Evolutionary conservation across 257 asterid species (phyloP), one percentile per base, ranked within the genome.

Genomic region (Leptodermis oblonga): DNA sequence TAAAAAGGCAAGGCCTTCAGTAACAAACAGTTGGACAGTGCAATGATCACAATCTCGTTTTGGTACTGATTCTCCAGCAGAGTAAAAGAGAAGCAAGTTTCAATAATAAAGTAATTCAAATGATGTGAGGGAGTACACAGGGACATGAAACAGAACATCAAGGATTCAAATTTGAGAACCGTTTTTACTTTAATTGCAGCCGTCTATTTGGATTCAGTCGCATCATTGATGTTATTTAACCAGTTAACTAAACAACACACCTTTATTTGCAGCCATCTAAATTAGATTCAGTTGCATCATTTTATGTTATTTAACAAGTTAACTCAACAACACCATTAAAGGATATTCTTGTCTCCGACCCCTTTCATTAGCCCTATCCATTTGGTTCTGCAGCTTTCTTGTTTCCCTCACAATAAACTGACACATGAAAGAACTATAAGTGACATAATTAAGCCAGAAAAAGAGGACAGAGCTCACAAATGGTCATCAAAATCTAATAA

Each of bases 271-370:
- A 60, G 20, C 9, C 46, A 62, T 62, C 67, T n/a, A n/a, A 59
- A 30, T 9, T 33, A 30, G 17, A 45, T 46, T 43, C 31, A 28
- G 25, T 43, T 26, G 28, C 58, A 17, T 48, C 17, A 26, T 41
- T 20, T 28, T 58, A 1, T 36, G 49, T 62, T 26, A 65, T 7
- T 26, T 43, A 43, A 49, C 70, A 65, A 63, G 34, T 20, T 18
- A 20, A 26, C 34, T 39, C 54, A 64, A 25, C 36, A 42, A 64
- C 18, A 41, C n/a, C 0, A 20, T 43, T 10, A 45, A 65, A 65
- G 70, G 70, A 65, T 65, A 65, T 65, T 65, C 42, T 18, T 28
- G 56, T 65, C 42, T 45, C 42, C 41, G 4, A 15, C 70, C 70
- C 37, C 28, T 65, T 43, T 65, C 58, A 45, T 65, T 28, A 10